These are phyloP conservation scores for Leptographium flavum DNA, from an alignment of 2,329 filamentous ascomycete genomes.

Conservation along the genomic window DNA sequence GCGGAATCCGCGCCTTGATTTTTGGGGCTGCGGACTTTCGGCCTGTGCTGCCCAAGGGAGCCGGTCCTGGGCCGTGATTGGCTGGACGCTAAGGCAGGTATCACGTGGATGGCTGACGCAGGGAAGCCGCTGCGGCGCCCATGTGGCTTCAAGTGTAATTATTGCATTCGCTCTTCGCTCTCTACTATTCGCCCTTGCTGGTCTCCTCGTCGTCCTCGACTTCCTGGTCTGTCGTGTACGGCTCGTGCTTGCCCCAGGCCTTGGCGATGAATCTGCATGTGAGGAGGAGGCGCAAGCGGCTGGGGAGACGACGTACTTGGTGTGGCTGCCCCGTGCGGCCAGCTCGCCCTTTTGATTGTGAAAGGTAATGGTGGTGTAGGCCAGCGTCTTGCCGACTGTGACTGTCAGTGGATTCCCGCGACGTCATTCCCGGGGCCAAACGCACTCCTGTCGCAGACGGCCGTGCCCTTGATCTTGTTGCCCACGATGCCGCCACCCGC, in stretches of 20 bases:
- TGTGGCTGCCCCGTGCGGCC: slow-evolving; percentile 49
- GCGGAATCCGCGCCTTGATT: too few species aligned
- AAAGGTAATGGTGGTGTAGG: slow-evolving; percentile 46
- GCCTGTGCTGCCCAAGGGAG: neutral
- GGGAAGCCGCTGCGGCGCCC: too few species aligned
- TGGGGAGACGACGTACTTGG: slow-evolving; percentile 33
- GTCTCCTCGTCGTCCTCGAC: slow-evolving; percentile 15
- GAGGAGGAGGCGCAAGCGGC: neutral
- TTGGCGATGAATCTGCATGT: slow-evolving; percentile 13
- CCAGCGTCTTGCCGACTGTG: slow-evolving; percentile 49
- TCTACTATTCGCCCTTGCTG: neutral
- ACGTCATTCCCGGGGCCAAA: neutral
- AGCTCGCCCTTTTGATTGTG: slow-evolving; percentile 43
- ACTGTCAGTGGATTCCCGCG: neutral
- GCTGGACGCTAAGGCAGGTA: neutral
- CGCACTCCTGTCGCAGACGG: slow-evolving; percentile 47
- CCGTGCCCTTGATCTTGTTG: slow-evolving; percentile 39
- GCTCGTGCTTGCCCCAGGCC: slow-evolving; percentile 13
- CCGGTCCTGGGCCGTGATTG: neutral
- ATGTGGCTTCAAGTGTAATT: too few species aligned
- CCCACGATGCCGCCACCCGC: slow-evolving; percentile 42
- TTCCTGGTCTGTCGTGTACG: slow-evolving; percentile 8
- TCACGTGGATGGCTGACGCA: neutral
- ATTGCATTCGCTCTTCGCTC: neutral
- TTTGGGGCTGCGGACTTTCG: neutral